Conservation (phyloP, 306 rosid genomes). For the Carpinus viminea region DNA sequence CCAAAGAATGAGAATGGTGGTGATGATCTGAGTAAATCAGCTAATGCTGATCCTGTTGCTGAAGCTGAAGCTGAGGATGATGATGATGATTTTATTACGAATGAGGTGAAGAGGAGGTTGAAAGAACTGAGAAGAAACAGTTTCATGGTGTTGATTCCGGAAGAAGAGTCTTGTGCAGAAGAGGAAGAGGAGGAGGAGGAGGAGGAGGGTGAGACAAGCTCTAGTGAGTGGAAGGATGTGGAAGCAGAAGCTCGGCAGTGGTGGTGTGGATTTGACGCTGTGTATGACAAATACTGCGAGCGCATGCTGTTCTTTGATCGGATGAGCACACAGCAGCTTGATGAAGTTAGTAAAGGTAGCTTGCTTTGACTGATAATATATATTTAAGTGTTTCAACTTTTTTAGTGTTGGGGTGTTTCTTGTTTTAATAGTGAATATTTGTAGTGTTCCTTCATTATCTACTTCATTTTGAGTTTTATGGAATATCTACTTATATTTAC, state of each 20-base stretch:
- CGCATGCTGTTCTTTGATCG: slow-evolving; percentile 84
- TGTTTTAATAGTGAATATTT: not conserved
- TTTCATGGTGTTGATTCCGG: slow-evolving; percentile 95
- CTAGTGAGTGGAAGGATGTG: slow-evolving; percentile 90
- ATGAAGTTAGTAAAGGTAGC: slow-evolving; percentile 55
- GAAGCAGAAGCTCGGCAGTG: slow-evolving; percentile 95
- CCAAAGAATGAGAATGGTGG: slow-evolving; percentile 39
- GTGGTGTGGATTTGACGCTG: slow-evolving; percentile 95
- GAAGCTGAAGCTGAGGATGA: slow-evolving; percentile 79
- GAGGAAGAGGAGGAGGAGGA: slow-evolving; percentile 79
- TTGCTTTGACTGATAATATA: not conserved
- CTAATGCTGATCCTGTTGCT: slow-evolving; percentile 44
- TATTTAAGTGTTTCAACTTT: not conserved
- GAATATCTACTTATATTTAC: not conserved
- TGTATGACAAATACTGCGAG: slow-evolving; percentile 82
- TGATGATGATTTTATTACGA: slow-evolving; percentile 82
- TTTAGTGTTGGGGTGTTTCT: not conserved
- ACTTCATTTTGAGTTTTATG: not conserved
- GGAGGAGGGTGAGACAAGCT: slow-evolving; percentile 51
- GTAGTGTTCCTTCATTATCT: not conserved
- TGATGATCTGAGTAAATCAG: slow-evolving; percentile 47
- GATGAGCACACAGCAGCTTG: slow-evolving; percentile 60
- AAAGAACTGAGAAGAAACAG: slow-evolving; percentile 92
- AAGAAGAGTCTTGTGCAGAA: slow-evolving; percentile 79
- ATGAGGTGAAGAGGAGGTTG: slow-evolving; percentile 88